Evolutionary conservation across 2,329 filamentous ascomycete genomes (phyloP).

Genomic region (Penicillium sp.): DNA sequence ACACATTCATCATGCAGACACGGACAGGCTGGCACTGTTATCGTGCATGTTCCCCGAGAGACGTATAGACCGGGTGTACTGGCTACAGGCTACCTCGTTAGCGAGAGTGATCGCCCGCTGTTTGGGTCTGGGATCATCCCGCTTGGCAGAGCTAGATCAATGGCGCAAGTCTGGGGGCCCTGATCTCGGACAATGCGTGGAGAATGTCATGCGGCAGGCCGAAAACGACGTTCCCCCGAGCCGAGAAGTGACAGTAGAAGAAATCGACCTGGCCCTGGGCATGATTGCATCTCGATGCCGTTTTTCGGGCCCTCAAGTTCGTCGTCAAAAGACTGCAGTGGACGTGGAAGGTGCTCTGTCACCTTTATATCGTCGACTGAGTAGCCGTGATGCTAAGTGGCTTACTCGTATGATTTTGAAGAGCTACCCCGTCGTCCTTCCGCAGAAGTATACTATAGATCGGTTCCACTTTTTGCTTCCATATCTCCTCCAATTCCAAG

Average conservation of each 20-base stretch:
- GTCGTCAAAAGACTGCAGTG: constrained; percentile 38
- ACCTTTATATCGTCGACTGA: constrained; percentile 58
- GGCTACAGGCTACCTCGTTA: constrained; percentile 60
- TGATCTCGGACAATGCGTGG: constrained; percentile 71
- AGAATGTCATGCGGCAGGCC: constrained; percentile 61
- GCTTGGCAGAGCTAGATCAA: constrained; percentile 60
- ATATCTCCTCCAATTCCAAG: constrained; percentile 66
- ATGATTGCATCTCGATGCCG: constrained; percentile 64
- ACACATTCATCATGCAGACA: constrained; percentile 56
- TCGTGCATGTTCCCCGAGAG: constrained; percentile 74
- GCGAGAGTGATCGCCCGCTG: constrained; percentile 66
- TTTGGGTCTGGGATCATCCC: constrained; percentile 62
- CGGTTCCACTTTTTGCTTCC: constrained; percentile 69
- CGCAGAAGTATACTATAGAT: constrained; percentile 55
- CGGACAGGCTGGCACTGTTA: constrained; percentile 63
- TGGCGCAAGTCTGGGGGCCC: constrained; percentile 60
- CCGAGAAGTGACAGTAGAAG: constrained; percentile 62
- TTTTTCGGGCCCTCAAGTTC: constrained; percentile 68
- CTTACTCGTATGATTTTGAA: constrained; percentile 78
- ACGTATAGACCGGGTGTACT: constrained; percentile 75
- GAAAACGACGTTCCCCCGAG: constrained; percentile 44
- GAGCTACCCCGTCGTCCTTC: constrained; percentile 65
- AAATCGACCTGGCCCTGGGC: constrained; percentile 67
- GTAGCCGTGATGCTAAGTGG: constrained; percentile 78
- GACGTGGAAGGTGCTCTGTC: constrained; percentile 52